Evolutionary conservation across 176 grass and related monocot genomes (phyloP), one percentile per base, ranked within the genome.

Genomic region (Hsuehochloa calcarea): DNA sequence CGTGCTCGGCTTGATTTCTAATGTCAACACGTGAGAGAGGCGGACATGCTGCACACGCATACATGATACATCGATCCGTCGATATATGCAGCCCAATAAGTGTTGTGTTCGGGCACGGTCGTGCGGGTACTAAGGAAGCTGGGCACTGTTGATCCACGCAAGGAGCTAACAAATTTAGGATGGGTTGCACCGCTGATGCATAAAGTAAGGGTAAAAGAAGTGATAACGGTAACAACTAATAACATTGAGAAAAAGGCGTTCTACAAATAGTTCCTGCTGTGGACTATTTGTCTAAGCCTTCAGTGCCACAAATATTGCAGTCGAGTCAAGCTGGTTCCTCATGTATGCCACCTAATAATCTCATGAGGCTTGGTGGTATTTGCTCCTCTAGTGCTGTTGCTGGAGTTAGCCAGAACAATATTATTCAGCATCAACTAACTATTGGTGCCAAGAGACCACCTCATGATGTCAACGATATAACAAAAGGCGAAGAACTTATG

Each of bases 391-490:
- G 15, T 40, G 43, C 47, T 75, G n/a, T 61, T 87, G 22, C 51
- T 82, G 70, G 50, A 70, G 56, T 51, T 27, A 37, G n/a, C 70
- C 68, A 82, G 54, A 89, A 27, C 10, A 82, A 74, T 82, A 76
- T 84, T 60, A 44, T 85, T 87, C 84, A 64, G 68, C 29, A 73
- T 38, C 77, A 82, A 55, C 47, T 72, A 46, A 43, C 51, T 43
- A 37, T 37, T 56, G 50, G 60, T 70, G 67, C 58, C 72, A 66
- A 60, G 11, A 78, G 75, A 86, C 90, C 78, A 39, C 49, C 31
- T 31, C 87, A 92, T 88, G 82, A 92, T 98, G 22, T 79, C 44
- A 84, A 92, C 45, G 96, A 98, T 56, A 95, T 98, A 92, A 55
- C 91, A 34, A 93, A 88, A 78, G 96, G 96, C 5, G 85, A 95